These are phyloP conservation scores for Diaporthe amygdali DNA, from an alignment of 2,329 filamentous ascomycete genomes.

Conservation along the genomic window DNA sequence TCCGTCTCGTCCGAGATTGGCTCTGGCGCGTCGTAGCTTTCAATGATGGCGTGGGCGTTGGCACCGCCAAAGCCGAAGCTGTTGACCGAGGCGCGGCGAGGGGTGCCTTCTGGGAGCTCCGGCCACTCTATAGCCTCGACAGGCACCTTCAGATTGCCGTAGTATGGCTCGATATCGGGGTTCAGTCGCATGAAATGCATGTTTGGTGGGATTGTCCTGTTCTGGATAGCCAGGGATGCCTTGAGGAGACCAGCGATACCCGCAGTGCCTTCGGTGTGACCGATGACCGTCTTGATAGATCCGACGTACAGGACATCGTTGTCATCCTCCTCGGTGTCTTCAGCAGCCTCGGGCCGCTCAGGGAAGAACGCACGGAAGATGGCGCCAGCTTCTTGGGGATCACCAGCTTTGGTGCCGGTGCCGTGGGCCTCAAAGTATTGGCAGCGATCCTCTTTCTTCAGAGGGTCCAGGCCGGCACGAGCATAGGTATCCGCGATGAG, in stretches of 20 bases:
- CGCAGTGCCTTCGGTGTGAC: constrained; percentile 48
- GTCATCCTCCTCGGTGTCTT: not conserved
- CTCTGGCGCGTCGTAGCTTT: not conserved
- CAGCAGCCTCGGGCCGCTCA: not conserved
- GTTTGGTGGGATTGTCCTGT: constrained; percentile 42
- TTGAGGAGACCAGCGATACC: constrained; percentile 48
- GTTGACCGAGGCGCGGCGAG: constrained; percentile 20
- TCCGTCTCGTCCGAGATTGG: not conserved
- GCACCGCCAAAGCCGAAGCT: constrained; percentile 23
- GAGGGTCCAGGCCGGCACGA: constrained; percentile 40
- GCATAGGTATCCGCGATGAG: constrained; percentile 46
- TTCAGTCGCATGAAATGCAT: constrained; percentile 41
- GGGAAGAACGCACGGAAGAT: constrained; percentile 37
- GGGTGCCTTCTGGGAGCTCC: not conserved
- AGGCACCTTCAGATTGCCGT: constrained; percentile 30
- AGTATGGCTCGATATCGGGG: constrained; percentile 37
- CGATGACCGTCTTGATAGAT: constrained; percentile 41
- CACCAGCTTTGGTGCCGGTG: constrained; percentile 28
- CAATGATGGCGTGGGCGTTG: constrained; percentile 19
- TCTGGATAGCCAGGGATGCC: constrained; percentile 39
- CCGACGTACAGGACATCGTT: constrained; percentile 33
- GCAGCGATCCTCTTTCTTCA: constrained; percentile 32
- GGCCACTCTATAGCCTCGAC: constrained; percentile 5
- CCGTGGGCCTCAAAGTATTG: constrained; percentile 49
- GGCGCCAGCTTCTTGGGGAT: constrained; percentile 39